phyloP scores from a whole-genome alignment of 1,284 basidiomycete genomes.

The Fomitopsis schrenkii region DNA sequence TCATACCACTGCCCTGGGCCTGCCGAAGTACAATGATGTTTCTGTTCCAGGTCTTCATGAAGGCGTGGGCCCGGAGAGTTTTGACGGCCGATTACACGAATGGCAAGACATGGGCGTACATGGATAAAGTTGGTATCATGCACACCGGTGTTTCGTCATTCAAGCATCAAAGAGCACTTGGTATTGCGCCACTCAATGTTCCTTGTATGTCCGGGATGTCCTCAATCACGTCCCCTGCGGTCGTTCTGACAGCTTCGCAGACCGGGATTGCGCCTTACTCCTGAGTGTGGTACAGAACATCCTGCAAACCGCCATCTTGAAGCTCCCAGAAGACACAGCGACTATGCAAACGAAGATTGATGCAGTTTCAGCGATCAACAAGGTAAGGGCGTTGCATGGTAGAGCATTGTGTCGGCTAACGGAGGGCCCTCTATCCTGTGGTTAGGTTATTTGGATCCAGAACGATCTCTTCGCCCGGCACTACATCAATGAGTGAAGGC shows the following conservation, averaged over 20 bases:
- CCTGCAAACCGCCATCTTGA: conserved; percentile 28
- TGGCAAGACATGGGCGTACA: conserved; percentile 41
- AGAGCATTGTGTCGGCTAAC: background rate
- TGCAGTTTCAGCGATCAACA: conserved; percentile 38
- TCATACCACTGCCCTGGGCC: background rate
- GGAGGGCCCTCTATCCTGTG: background rate
- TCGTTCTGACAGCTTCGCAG: conserved; percentile 11
- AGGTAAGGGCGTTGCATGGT: conserved; percentile 26
- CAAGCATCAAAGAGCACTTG: conserved; percentile 30
- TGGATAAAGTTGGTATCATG: conserved; percentile 49
- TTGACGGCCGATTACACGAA: conserved; percentile 41
- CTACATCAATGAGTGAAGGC: conserved; percentile 30
- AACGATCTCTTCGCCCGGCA: conserved; percentile 45
- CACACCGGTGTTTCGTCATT: conserved; percentile 44
- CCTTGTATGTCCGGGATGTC: conserved; percentile 22
- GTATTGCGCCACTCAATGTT: conserved; percentile 30
- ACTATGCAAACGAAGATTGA: conserved; percentile 33
- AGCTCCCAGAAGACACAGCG: conserved; percentile 23
- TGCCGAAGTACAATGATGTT: background rate
- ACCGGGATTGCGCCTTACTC: conserved; percentile 31
- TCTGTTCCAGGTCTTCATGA: conserved; percentile 31
- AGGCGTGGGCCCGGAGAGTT: conserved; percentile 32
- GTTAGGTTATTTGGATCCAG: conserved; percentile 42
- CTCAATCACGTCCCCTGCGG: background rate
- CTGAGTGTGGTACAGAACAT: conserved; percentile 31